These are phyloP conservation scores for Juglanconis sp. DNA, from an alignment of 2,329 filamentous ascomycete genomes.

Conservation along the genomic window DNA sequence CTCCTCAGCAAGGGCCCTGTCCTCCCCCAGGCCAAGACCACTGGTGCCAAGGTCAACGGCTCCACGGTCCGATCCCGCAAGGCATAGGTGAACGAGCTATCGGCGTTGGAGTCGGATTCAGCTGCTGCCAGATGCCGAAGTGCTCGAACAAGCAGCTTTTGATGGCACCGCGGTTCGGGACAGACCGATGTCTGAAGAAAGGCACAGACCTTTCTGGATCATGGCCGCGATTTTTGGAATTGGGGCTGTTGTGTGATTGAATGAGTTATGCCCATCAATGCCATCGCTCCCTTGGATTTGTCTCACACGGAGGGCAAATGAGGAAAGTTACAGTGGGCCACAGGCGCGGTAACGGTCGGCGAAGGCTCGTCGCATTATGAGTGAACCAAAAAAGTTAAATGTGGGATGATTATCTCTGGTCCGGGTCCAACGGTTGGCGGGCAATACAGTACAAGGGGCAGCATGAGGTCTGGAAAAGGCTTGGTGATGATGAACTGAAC, in stretches of 20 bases:
- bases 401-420: slow-evolving; percentile 9
- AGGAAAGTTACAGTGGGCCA: neutral
- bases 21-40: slow-evolving; percentile 46
- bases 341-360: neutral
- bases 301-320: neutral
- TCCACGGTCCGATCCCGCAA: slow-evolving; percentile 66
- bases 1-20: slow-evolving; percentile 53
- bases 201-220: neutral
- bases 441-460: slow-evolving; percentile 8
- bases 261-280: slow-evolving; percentile 1
- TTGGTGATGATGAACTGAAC: slow-evolving; percentile 6
- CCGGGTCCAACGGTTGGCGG: neutral
- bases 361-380: neutral
- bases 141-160: neutral
- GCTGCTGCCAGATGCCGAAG: neutral
- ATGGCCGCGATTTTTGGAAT: neutral
- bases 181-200: neutral
- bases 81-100: slow-evolving; percentile 46
- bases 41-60: slow-evolving; percentile 56
- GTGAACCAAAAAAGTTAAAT: slow-evolving; percentile 8
- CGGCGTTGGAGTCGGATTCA: neutral
- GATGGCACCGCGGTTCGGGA: neutral
- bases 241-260: slow-evolving; percentile 9
- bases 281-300: neutral
- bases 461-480: neutral